Base-by-base conservation (phyloP, 2,329 filamentous ascomycete genomes). In the Arthrobotrys musiformis region DNA sequence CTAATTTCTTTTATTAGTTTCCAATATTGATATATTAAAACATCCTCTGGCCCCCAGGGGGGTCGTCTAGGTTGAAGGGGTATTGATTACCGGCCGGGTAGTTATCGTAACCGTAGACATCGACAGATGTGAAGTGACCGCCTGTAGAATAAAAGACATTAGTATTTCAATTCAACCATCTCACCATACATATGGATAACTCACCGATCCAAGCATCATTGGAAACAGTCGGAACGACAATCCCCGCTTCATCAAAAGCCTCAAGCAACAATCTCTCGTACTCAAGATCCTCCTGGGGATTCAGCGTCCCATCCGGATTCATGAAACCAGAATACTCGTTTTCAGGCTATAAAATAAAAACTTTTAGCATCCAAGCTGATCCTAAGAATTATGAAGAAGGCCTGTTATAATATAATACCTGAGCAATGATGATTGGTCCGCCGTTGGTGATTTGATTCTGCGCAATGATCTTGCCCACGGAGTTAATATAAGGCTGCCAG, bases 401-500 rank as follows among this genome's bases (percentile, higher is more conserved):
- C 6, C 19, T 4, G 4, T 48, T 48, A n/a, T n/a, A n/a, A n/a
- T 15, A 24, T 22, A 30, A 9, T 75, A 75, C 70, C 82, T 96
- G 93, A 46, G 91, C 87, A 0, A 94, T 84, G 75, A 96, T 92
- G 6, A 96, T 87, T 0, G 92, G 92, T 0, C 93, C 93, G 0
- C 91, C 92, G 63, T 94, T 92, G 0, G 92, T 94, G 81, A 96
- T 94, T 80, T 95, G 92, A 0, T 88, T 89, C 67, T 89, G 88
- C 2, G 92, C 91, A 79, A 96, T 90, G 7, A 90, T 89, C 11
- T 86, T 86, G 26, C 87, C 88, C 58, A 94, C 86, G 7, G 89
- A 85, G 5, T 85, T 82, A 79, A 89, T 86, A 79, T 93, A 92
- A 78, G 87, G 78, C 11, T 79, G 73, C 50, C 79, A 80, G 8